Evolutionary conservation across 306 rosid species (phyloP).

Genomic region (Cucurbita ficifolia): DNA sequence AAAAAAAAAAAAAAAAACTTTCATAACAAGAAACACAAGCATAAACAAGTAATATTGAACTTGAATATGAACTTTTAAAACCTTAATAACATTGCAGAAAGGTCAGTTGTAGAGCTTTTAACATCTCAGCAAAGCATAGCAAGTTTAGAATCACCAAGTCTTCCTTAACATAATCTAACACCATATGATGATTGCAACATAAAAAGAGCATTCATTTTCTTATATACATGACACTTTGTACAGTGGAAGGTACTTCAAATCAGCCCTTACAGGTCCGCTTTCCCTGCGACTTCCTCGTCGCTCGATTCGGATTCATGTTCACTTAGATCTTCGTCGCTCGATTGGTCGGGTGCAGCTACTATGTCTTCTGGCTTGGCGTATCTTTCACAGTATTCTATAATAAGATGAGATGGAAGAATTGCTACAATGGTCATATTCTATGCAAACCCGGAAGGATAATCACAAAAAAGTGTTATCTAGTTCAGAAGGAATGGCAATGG

Average conservation of each 20-base stretch:
- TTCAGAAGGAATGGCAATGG: background rate
- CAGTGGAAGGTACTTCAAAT: background rate
- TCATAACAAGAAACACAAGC: too few species aligned
- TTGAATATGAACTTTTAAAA: background rate
- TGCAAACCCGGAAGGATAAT: background rate
- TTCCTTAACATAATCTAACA: background rate
- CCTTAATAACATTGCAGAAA: too few species aligned
- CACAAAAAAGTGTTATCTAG: background rate
- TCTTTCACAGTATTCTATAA: slow-evolving; percentile 58
- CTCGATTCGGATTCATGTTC: slow-evolving; percentile 58
- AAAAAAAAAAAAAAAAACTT: too few species aligned
- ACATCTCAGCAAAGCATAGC: background rate
- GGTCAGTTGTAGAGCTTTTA: background rate
- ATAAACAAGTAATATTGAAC: too few species aligned
- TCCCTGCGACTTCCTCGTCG: slow-evolving; percentile 48
- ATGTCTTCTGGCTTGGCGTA: slow-evolving; percentile 75
- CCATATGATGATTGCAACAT: background rate
- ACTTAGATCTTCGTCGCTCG: slow-evolving; percentile 67
- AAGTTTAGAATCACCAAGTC: background rate
- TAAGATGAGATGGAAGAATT: background rate
- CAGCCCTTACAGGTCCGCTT: slow-evolving; percentile 41
- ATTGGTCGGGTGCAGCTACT: slow-evolving; percentile 32
- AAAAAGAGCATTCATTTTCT: background rate
- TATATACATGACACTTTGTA: background rate
- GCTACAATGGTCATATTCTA: background rate